Percentiles rank a stretch among this genome's conserved stretches.
These are phyloP conservation scores for Nakazawaea molendinolei DNA, from an alignment of 805 yeast genomes.

Conservation along the genomic window DNA sequence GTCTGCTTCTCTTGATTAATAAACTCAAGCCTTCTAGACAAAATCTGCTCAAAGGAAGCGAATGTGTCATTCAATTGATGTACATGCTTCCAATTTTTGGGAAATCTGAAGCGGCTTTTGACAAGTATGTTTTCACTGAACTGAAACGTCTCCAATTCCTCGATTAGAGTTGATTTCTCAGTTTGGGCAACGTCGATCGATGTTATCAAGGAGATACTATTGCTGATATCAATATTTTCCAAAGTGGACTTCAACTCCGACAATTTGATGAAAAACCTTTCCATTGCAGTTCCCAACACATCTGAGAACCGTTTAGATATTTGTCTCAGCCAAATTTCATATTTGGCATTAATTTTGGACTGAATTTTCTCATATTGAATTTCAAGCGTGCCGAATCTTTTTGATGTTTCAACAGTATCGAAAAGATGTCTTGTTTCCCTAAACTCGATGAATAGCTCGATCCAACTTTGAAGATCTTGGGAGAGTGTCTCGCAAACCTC, in stretches of 20 bases:
- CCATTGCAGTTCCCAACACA: slow-evolving; percentile 26
- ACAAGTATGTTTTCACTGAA: slow-evolving; percentile 23
- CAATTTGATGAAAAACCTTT: slow-evolving; percentile 25
- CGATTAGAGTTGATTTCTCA: slow-evolving; percentile 18
- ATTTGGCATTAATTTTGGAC: slow-evolving; percentile 37
- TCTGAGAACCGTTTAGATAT: slow-evolving; percentile 34
- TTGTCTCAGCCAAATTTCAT: slow-evolving; percentile 51
- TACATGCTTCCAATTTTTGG: slow-evolving; percentile 47
- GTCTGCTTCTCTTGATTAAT: slow-evolving; percentile 37
- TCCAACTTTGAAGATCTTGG: slow-evolving; percentile 39
- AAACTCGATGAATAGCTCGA: slow-evolving; percentile 35
- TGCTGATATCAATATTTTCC: slow-evolving; percentile 29
- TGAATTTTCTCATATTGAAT: slow-evolving; percentile 51
- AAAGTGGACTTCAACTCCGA: slow-evolving; percentile 25
- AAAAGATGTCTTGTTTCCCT: slow-evolving; percentile 36
- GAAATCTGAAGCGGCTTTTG: slow-evolving; percentile 39
- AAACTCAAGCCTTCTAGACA: slow-evolving; percentile 26
- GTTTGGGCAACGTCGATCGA: slow-evolving; percentile 27
- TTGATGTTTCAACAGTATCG: slow-evolving; percentile 39
- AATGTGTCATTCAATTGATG: slow-evolving; percentile 57
- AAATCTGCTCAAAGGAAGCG: slow-evolving; percentile 32
- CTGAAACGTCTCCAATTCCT: slow-evolving; percentile 17
- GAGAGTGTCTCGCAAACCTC: slow-evolving; percentile 30
- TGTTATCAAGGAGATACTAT: slow-evolving; percentile 31
- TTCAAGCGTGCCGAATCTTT: slow-evolving; percentile 31